Base-by-base conservation (phyloP, 1,284 basidiomycete species). In the Earliella scabrosa region DNA sequence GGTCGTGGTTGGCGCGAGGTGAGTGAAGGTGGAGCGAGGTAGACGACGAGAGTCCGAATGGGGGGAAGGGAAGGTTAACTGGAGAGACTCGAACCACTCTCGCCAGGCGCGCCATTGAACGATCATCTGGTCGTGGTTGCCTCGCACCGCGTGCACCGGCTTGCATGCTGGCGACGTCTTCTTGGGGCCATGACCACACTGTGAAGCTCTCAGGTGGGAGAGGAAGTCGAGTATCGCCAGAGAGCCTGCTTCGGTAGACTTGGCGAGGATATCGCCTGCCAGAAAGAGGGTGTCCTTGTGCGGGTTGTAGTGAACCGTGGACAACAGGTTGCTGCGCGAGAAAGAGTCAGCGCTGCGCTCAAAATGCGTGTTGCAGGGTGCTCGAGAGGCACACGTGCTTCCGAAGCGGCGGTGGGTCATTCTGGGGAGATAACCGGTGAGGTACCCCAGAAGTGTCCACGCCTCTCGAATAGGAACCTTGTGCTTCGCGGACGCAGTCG, bases 71-170 rank as follows among this genome's bases (percentile, higher is more conserved):
- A 58, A 63, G 18, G 58, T 54, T 27, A 66, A 52, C 54, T 61
- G 55, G 24, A 74, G 64, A 9, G 63, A 58, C 35, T 72, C 61
- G 35, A 79, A 79, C 88, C 89, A 92, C 27, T 83, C 79, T 55
- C 92, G 81, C 93, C 93, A 97, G 2, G 80, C 77, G 34, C 87
- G 81, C 93, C 94, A 96, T 72, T 94, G 89, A 36, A 96, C 80
- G 45, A 95, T 84, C 60, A 82, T 81, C 67, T 97, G 92, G 74
- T 97, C 95, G 67, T 97, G 92, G 68, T 97, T 97, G 0, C 95
- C 95, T 38, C 95, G 84, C 4, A 96, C 92, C 16, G 92, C 93
- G 26, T 66, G 66, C 18, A 69, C 59, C 26, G 58, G 56, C 38
- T 66, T 65, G 50, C 58, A 58, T 3, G 41, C 35, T 23, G 46